A percentile compares a stretch with the other conserved stretches of the same genome.
Evolutionary conservation across 805 yeast species (phyloP).

Genomic region (Maudiozyma barnettii): DNA sequence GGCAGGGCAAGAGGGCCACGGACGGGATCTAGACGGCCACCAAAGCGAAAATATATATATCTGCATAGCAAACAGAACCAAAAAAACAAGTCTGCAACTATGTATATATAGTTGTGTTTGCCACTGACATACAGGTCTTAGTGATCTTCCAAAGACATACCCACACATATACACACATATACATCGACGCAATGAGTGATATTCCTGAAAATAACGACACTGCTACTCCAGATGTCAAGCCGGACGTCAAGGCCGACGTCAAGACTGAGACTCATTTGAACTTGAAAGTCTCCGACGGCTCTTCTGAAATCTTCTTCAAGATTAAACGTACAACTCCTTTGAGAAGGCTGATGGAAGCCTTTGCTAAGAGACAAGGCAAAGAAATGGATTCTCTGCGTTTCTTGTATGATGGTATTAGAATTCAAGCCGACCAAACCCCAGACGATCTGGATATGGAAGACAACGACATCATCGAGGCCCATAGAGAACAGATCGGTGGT

Average conservation of each 20-base stretch:
- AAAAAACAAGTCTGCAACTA: no score
- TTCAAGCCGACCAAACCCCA: conserved; percentile 83
- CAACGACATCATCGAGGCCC: conserved; percentile 94
- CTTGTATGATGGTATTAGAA: conserved; percentile 86
- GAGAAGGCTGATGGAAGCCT: conserved; percentile 93
- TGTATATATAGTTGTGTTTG: neutral
- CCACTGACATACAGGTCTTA: no score
- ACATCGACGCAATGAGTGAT: neutral
- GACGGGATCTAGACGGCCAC: no score
- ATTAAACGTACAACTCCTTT: conserved; percentile 87
- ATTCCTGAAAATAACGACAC: neutral
- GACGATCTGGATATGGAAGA: conserved; percentile 89
- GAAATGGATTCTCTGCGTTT: conserved; percentile 74
- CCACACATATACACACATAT: conserved; percentile 1
- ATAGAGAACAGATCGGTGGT: conserved; percentile 87
- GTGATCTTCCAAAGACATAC: neutral
- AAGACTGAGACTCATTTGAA: conserved; percentile 78
- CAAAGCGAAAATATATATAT: no score
- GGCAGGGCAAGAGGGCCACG: no score
- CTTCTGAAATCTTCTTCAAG: conserved; percentile 90
- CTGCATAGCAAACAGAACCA: no score
- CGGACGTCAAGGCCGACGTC: conserved; percentile 39
- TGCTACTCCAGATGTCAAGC: conserved; percentile 27
- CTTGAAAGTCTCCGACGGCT: conserved; percentile 88
- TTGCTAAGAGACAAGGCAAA: conserved; percentile 96